Base-by-base conservation (phyloP, 768 basidiomycete genomes). In the Termitomyces sp. region DNA sequence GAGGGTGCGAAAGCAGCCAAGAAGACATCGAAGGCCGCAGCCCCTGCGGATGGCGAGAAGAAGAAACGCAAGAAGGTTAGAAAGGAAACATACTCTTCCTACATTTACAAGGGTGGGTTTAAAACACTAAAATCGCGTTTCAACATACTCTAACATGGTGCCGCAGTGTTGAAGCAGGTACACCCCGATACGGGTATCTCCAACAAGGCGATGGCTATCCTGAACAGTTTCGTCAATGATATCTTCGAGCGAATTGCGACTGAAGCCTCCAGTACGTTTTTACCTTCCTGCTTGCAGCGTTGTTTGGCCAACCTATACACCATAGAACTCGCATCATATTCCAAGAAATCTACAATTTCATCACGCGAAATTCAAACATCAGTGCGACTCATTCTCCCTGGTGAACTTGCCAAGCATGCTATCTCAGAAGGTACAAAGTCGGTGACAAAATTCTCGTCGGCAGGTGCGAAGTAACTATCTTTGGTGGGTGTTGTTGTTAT, bases 161-260 rank as follows among this genome's bases (percentile, higher is more conserved):
- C 37, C 25, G 60, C 68, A 94, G 94, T 96, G 69, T 86, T 96
- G 64, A 94, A 93, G 78, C 94, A 98, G 80, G 96, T 98, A 62
- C 96, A 98, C 81, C 94, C 96, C 56, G 96, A 98, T 72, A 98
- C 94, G 55, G 96, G 96, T 88, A 98, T 98, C 80, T 96, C 95
- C 59, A 98, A 97, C 87, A 96, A 96, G 83, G 94, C 94, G 25
- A 96, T 96, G 93, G 91, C 94, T 63, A 96, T 97, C 72, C 77
- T 97, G 60, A 96, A 96, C 83, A 92, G 89, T 60, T 97, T 97
- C 72, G 94, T 97, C 70, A 95, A 95, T 70, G 94, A 97, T 68
- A 96, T 94, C 66, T 94, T 94, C 66, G 92, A 94, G 72, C 91
- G 92, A n/a, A 93, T 95, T 68, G 92, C 92, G 11, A 86, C 89